phyloP scores from a whole-genome alignment of 768 basidiomycete species.

The Hygrocybe coccinea region DNA sequence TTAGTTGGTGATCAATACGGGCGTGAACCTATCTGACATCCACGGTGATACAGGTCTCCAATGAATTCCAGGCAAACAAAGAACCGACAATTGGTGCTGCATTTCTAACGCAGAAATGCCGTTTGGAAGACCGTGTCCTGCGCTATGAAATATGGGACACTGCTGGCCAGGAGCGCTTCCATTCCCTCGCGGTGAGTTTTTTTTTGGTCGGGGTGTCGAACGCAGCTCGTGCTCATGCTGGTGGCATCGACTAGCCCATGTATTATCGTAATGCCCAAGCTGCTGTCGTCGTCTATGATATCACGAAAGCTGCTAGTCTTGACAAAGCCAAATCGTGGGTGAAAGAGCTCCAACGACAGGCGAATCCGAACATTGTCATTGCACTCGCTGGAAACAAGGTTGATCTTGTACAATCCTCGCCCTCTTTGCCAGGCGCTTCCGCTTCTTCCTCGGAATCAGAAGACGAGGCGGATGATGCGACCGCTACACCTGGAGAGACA shows the following conservation, averaged over 20 bases:
- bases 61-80: slow-evolving; percentile 99
- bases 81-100: slow-evolving; percentile 98
- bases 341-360: slow-evolving; percentile 97
- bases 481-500: slow-evolving; percentile 74
- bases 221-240: background rate
- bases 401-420: slow-evolving; percentile 72
- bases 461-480: slow-evolving; percentile 91
- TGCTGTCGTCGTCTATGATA: slow-evolving; percentile 96
- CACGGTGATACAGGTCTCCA: slow-evolving; percentile 78
- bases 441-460: slow-evolving; percentile 66
- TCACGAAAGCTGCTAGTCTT: slow-evolving; percentile 91
- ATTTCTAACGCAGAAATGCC: slow-evolving; percentile 92
- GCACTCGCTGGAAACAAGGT: slow-evolving; percentile 98
- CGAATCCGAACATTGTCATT: slow-evolving; percentile 98
- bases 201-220: background rate
- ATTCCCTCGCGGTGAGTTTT: slow-evolving; percentile 81
- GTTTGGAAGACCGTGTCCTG: slow-evolving; percentile 87
- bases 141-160: slow-evolving; percentile 98
- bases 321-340: slow-evolving; percentile 99
- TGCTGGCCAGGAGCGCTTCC: slow-evolving; percentile 94
- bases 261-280: slow-evolving; percentile 98
- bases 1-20: slow-evolving; percentile 36
- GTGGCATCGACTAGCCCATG: slow-evolving; percentile 64
- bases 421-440: slow-evolving; percentile 44
- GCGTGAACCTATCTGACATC: slow-evolving; percentile 13